These are phyloP conservation scores for Aspergillus tanneri DNA, from an alignment of 2,329 filamentous ascomycete genomes.

Conservation along the genomic window DNA sequence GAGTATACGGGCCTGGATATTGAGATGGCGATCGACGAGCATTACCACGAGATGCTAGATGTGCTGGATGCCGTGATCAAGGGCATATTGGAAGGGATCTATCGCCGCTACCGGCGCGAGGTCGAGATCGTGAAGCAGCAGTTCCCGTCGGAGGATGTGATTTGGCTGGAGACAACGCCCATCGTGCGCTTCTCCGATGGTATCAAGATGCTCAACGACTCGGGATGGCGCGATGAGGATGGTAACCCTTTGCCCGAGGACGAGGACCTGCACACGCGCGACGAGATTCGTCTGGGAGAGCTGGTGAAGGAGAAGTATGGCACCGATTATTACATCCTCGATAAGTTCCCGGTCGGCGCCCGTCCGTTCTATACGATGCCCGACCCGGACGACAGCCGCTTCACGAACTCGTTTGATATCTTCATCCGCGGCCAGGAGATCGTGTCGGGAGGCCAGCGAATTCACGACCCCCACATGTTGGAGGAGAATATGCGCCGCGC, in stretches of 20 bases:
- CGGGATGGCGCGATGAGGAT: conserved; percentile 74
- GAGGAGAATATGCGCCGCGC: conserved; percentile 71
- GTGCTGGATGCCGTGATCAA: conserved; percentile 80
- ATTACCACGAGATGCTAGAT: conserved; percentile 84
- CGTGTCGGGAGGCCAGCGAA: conserved; percentile 87
- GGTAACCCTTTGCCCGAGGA: conserved; percentile 68
- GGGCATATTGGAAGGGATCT: conserved; percentile 70
- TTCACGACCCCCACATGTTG: conserved; percentile 75
- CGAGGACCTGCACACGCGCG: conserved; percentile 79
- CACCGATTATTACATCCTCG: conserved; percentile 90
- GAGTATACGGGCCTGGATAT: conserved; percentile 92
- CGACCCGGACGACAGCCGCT: conserved; percentile 67
- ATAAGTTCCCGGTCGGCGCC: conserved; percentile 84
- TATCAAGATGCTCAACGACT: conserved; percentile 75
- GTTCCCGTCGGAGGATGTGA: conserved; percentile 81
- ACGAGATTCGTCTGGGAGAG: conserved; percentile 81
- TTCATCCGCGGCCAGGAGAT: conserved; percentile 93
- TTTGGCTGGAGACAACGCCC: conserved; percentile 83
- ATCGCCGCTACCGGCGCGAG: conserved; percentile 67
- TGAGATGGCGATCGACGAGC: conserved; percentile 85
- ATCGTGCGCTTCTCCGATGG: conserved; percentile 77
- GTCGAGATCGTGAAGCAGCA: conserved; percentile 77
- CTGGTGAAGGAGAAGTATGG: conserved; percentile 81
- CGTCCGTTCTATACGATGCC: conserved; percentile 91
- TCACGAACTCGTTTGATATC: conserved; percentile 93